A percentile compares a stretch with the other conserved stretches of the same genome.
These are phyloP conservation scores for Castanopsis chinensis DNA, from an alignment of 306 rosid genomes.

Conservation along the genomic window DNA sequence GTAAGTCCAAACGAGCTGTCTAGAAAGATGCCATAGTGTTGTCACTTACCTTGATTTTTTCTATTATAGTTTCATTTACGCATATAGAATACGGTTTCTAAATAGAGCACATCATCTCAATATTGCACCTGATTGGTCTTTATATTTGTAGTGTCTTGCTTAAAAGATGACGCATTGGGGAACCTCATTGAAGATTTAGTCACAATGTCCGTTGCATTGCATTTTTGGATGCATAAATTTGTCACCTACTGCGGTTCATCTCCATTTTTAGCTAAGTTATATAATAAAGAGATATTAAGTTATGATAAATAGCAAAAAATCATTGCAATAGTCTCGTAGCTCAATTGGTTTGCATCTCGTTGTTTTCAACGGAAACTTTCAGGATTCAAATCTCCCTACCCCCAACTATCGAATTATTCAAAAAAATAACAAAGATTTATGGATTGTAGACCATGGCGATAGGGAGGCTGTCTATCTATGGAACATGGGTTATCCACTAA, in stretches of 20 bases:
- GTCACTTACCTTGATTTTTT: background rate
- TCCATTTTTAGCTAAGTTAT: too few species aligned
- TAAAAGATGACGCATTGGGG: background rate
- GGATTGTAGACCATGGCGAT: background rate
- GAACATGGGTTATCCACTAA: background rate
- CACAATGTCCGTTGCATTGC: background rate
- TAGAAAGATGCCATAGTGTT: conserved; percentile 7
- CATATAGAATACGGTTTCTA: background rate
- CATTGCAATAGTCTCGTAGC: too few species aligned
- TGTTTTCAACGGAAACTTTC: too few species aligned
- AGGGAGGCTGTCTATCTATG: background rate
- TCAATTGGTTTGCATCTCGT: too few species aligned
- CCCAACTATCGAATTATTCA: too few species aligned
- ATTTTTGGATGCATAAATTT: background rate
- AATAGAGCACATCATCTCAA: background rate
- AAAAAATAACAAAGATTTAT: background rate
- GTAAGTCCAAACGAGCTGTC: conserved; percentile 39
- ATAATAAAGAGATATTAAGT: too few species aligned
- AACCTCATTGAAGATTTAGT: background rate
- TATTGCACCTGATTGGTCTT: background rate
- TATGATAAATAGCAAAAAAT: too few species aligned
- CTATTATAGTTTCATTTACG: background rate
- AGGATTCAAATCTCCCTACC: too few species aligned
- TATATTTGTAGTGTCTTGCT: background rate
- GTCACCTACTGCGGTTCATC: background rate